Evolutionary conservation across 495 filamentous ascomycete genomes (phyloP), one percentile per base, ranked within the genome.

Genomic region (Elasticomyces elasticus): DNA sequence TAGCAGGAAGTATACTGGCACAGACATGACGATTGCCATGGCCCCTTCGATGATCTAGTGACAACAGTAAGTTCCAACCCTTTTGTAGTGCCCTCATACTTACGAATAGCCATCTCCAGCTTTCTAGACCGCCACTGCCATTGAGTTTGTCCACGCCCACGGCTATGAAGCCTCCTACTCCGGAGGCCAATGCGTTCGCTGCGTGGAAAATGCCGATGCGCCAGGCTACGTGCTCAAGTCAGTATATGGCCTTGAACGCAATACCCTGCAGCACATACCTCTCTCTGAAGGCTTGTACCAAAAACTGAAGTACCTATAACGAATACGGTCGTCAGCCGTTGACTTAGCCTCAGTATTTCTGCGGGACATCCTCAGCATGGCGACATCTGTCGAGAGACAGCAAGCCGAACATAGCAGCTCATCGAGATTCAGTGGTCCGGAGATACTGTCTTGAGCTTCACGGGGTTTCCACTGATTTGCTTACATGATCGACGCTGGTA

Each of bases 261-360:
- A n/a, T n/a, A n/a, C n/a, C n/a, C n/a, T n/a, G n/a, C n/a, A n/a
- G n/a, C n/a, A n/a, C n/a, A n/a, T n/a, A n/a, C n/a, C n/a, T 11
- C 51, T 23, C 35, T 54, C 51, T 12, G 40, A 46, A 9, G 51
- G 51, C 25, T 54, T 54, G 41, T 54, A 54, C 51, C 51, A 54
- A 22, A 54, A 54, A 12, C 38, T 45, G 41, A 54, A 54, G 35
- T 54, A 54, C n/a, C n/a, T n/a, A n/a, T n/a, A n/a, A n/a, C n/a
- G n/a, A n/a, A n/a, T n/a, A n/a, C n/a, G n/a, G n/a, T n/a, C n/a
- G n/a, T n/a, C n/a, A n/a, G n/a, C n/a, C n/a, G n/a, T n/a, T n/a
- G n/a, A n/a, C n/a, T n/a, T n/a, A n/a, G n/a, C n/a, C n/a, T n/a
- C n/a, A n/a, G n/a, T n/a, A n/a, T n/a, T n/a, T n/a, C n/a, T n/a